Evolutionary conservation across 2,329 filamentous ascomycete genomes (phyloP), one percentile per base, ranked within the genome.

Genomic region (Cercospora citrullina): DNA sequence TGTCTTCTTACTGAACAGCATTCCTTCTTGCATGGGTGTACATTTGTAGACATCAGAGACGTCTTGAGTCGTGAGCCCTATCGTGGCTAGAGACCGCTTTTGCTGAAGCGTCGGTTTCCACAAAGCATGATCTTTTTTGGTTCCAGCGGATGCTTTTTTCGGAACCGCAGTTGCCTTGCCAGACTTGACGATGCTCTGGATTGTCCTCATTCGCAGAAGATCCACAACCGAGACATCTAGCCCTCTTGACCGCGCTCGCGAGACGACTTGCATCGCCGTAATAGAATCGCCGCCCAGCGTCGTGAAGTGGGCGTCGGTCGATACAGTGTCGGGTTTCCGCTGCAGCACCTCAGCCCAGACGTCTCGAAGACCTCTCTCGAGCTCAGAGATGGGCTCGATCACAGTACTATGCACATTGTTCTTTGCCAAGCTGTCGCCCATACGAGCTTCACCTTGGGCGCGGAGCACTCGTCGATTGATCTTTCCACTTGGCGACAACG

Each of bases 271-370:
- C 81, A 84, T 84, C 0, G 82, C 82, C 1, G 76, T 71, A 7
- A 84, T 78, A 0, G 82, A 84, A 60, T 84, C 81, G 12, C 82
- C 83, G 5, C 83, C 82, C 1, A 84, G 74, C 9, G 77, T 75
- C 60, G 84, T 82, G 73, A 84, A 84, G 65, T 77, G 81, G 62
- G 80, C 78, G 53, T 79, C 76, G 1, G 23, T 14, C 14, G 30
- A 28, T 14, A 68, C 65, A 5, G 62, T 60, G 7, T 57, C 33
- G 7, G 7, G 1, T 18, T 36, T 31, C n/a, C 45, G 26, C 10
- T 42, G 16, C 23, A 66, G 42, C 6, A 65, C 48, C 31, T 69
- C 53, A 14, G 60, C 59, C 63, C 64, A 70, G 12, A 69, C 61
- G 33, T 55, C 48, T 48, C 63, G 63, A 21, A 66, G 39, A 30